Evolutionary conservation across 441 rosid species (phyloP).

Genomic region (Lepidium campestre): DNA sequence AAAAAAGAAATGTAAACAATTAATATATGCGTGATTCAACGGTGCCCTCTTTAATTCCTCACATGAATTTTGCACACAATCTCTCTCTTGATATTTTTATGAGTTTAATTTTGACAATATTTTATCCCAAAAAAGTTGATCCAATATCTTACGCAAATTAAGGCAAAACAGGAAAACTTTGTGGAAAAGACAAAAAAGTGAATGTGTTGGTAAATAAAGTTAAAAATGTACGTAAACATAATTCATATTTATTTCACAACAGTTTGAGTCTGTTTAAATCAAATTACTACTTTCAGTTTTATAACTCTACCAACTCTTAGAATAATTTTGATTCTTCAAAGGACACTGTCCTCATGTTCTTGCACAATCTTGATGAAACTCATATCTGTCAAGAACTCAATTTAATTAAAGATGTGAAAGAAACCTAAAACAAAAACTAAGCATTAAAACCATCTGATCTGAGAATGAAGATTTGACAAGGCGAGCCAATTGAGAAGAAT

Average conservation of each 20-base stretch:
- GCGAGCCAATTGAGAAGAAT: conserved; percentile 32
- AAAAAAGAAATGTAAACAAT: not conserved
- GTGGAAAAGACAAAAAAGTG: conserved; percentile 1
- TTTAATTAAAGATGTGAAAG: too few species aligned
- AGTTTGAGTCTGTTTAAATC: conserved; percentile 6
- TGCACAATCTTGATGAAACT: not conserved
- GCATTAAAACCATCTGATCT: too few species aligned
- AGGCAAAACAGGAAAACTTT: not conserved
- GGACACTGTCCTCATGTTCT: conserved; percentile 14
- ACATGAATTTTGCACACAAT: conserved; percentile 31
- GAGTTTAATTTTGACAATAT: not conserved
- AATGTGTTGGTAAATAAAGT: conserved; percentile 19
- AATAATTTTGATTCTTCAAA: conserved; percentile 14
- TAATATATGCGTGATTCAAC: conserved; percentile 32
- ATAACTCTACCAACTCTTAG: not conserved
- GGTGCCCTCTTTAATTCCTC: conserved; percentile 22
- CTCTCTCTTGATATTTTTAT: not conserved
- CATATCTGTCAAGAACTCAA: too few species aligned
- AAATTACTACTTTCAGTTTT: conserved; percentile 11
- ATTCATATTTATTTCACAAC: conserved; percentile 15
- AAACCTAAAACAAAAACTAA: too few species aligned
- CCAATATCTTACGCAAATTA: conserved; percentile 8
- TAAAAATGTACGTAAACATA: conserved; percentile 11
- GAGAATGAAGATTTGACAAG: conserved; percentile 34
- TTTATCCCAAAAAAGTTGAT: conserved; percentile 1